These are phyloP conservation scores for Colletotrichum musicola DNA, from an alignment of 2,329 filamentous ascomycete genomes.

Conservation along the genomic window DNA sequence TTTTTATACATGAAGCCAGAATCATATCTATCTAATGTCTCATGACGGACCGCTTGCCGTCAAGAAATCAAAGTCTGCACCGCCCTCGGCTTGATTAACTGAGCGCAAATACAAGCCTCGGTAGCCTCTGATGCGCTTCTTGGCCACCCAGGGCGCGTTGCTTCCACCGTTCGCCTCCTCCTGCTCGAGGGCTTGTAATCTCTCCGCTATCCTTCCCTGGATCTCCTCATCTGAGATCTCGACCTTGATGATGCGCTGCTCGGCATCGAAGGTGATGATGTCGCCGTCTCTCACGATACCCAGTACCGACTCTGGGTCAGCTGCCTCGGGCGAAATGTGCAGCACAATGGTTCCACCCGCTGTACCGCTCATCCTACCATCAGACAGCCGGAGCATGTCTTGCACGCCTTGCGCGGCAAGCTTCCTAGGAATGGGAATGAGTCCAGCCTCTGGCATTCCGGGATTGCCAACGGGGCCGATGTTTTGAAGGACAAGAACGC, in stretches of 20 bases:
- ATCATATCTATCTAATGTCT: neutral
- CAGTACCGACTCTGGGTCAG: conserved; percentile 79
- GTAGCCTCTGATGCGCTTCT: conserved; percentile 64
- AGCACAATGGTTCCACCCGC: conserved; percentile 91
- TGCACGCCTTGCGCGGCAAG: conserved; percentile 79
- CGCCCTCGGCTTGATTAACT: conserved; percentile 71
- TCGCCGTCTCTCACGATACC: conserved; percentile 84
- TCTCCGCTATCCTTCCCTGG: conserved; percentile 67
- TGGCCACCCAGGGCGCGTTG: conserved; percentile 50
- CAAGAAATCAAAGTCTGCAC: conserved; percentile 73
- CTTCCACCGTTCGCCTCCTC: conserved; percentile 47
- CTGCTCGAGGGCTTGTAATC: conserved; percentile 55
- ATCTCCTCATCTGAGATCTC: conserved; percentile 80
- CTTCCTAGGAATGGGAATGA: conserved; percentile 77
- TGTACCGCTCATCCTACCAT: conserved; percentile 88
- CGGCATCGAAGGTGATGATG: conserved; percentile 81
- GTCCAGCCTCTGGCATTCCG: conserved; percentile 89
- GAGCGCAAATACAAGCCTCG: conserved; percentile 69
- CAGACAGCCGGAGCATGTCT: conserved; percentile 87
- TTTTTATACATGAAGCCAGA: neutral
- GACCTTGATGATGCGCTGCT: conserved; percentile 68
- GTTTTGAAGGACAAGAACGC: conserved; percentile 85
- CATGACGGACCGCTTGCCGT: conserved; percentile 51
- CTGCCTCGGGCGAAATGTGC: conserved; percentile 89
- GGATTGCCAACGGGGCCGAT: conserved; percentile 92